Percentiles rank a stretch among this genome's conserved stretches.
These are phyloP conservation scores for Pleurotus citrinopileatus DNA, from an alignment of 768 basidiomycete genomes.

Conservation along the genomic window DNA sequence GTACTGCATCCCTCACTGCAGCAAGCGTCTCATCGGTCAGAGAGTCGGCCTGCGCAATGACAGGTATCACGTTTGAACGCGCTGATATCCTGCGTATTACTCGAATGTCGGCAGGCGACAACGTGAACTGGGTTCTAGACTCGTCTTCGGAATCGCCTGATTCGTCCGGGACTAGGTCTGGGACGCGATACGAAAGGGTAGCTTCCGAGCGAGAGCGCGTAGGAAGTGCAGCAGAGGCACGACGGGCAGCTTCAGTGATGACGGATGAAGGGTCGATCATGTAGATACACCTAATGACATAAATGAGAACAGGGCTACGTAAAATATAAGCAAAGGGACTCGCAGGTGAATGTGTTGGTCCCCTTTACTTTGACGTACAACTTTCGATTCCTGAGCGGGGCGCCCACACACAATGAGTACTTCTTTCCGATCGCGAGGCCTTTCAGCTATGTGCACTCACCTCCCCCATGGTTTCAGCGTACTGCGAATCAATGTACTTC, in stretches of 20 bases:
- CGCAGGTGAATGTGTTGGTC: conserved; percentile 90
- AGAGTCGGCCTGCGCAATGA: conserved; percentile 78
- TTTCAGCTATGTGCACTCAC: conserved; percentile 34
- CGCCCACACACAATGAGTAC: no score
- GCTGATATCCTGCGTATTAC: conserved; percentile 74
- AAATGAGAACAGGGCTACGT: conserved; percentile 7
- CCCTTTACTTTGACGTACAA: conserved; percentile 80
- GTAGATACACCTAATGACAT: conserved; percentile 66
- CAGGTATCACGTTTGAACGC: conserved; percentile 78
- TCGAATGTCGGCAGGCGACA: conserved; percentile 77
- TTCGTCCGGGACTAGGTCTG: conserved; percentile 54
- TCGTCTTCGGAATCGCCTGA: conserved; percentile 52
- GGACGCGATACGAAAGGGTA: conserved; percentile 51
- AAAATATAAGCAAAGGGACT: conserved; percentile 24
- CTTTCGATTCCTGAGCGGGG: conserved; percentile 89
- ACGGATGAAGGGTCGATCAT: conserved; percentile 79
- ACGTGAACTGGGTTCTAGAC: conserved; percentile 47
- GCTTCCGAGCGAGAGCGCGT: conserved; percentile 58
- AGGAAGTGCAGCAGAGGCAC: conserved; percentile 45
- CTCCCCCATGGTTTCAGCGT: conserved; percentile 85
- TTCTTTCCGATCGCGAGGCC: not conserved
- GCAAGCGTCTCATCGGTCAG: conserved; percentile 75
- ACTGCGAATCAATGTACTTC: conserved; percentile 78
- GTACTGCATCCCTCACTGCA: conserved; percentile 70
- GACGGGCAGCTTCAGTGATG: conserved; percentile 50